These are phyloP conservation scores for Cyclotella atomus DNA, from an alignment of 108 stramenopile species.

Conservation along the genomic window DNA sequence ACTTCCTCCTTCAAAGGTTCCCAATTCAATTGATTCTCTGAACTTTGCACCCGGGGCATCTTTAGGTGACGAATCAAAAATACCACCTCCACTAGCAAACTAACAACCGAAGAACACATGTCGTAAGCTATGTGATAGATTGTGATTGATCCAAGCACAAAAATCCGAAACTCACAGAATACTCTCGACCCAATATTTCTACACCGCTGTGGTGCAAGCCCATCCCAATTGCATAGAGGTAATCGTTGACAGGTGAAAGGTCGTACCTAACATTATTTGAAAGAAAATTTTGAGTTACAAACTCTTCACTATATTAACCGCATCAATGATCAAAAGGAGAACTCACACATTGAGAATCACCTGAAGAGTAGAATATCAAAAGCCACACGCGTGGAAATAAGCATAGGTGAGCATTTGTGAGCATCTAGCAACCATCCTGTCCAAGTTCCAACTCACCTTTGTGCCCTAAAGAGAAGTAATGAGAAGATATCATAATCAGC, in stretches of 20 bases:
- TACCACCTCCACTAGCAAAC: slow-evolving; percentile 81
- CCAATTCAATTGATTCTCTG: slow-evolving; percentile 75
- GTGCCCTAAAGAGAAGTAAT: slow-evolving; percentile 49
- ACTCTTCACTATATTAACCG: too few species aligned
- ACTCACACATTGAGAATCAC: slow-evolving; percentile 23
- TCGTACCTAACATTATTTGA: slow-evolving; percentile 58
- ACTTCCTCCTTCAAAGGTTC: slow-evolving; percentile 75
- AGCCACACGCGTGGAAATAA: too few species aligned
- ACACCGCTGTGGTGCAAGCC: slow-evolving; percentile 91
- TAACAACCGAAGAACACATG: neutral
- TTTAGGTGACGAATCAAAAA: slow-evolving; percentile 72
- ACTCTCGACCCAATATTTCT: slow-evolving; percentile 83
- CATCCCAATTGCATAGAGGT: slow-evolving; percentile 67
- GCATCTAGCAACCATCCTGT: neutral
- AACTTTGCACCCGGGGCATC: slow-evolving; percentile 67
- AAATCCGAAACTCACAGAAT: slow-evolving; percentile 33
- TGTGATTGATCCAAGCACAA: too few species aligned
- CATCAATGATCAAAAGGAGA: neutral
- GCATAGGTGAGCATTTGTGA: neutral
- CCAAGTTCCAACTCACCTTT: slow-evolving; percentile 45
- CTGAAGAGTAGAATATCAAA: too few species aligned
- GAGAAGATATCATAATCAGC: neutral
- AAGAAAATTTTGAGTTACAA: neutral
- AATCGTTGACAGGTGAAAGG: slow-evolving; percentile 83
- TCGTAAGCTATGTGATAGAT: neutral